phyloP scores from a whole-genome alignment of 257 asterid species.

The Echites panduratus region DNA sequence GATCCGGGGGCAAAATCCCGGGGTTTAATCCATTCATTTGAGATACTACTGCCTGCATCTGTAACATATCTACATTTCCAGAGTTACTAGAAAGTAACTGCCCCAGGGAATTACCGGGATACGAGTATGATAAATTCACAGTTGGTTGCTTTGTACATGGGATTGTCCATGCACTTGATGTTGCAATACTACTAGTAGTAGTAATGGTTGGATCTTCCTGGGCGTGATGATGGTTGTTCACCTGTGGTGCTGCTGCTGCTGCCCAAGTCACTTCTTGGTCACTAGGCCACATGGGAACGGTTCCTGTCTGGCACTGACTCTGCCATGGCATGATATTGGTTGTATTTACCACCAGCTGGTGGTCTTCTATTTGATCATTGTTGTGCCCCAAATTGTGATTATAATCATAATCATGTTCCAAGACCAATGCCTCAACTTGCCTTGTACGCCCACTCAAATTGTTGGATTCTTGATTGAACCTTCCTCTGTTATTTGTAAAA shows the following conservation, averaged over 20 bases:
- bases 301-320: conserved; percentile 8
- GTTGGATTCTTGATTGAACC: conserved; percentile 11
- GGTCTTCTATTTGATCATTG: background rate
- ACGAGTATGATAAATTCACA: conserved; percentile 27
- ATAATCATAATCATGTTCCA: conserved; percentile 8
- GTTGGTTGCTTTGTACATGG: conserved; percentile 15
- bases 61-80: conserved; percentile 29
- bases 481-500: background rate
- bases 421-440: conserved; percentile 5
- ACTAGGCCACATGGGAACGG: conserved; percentile 19
- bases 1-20: conserved; percentile 36
- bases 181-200: conserved; percentile 13
- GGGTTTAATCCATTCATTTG: conserved; percentile 22
- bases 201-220: conserved; percentile 13
- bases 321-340: conserved; percentile 5
- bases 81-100: conserved; percentile 27
- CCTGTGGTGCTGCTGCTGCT: conserved; percentile 10
- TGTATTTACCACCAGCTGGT: conserved; percentile 1
- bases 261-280: conserved; percentile 26
- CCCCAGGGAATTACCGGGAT: conserved; percentile 32
- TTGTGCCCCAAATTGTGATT: background rate
- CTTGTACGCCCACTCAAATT: background rate
- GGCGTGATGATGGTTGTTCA: conserved; percentile 24
- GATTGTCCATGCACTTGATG: conserved; percentile 31
- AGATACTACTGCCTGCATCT: conserved; percentile 13